phyloP scores from a whole-genome alignment of 495 filamentous ascomycete species.

The Melanomma pulvis-pyrius region DNA sequence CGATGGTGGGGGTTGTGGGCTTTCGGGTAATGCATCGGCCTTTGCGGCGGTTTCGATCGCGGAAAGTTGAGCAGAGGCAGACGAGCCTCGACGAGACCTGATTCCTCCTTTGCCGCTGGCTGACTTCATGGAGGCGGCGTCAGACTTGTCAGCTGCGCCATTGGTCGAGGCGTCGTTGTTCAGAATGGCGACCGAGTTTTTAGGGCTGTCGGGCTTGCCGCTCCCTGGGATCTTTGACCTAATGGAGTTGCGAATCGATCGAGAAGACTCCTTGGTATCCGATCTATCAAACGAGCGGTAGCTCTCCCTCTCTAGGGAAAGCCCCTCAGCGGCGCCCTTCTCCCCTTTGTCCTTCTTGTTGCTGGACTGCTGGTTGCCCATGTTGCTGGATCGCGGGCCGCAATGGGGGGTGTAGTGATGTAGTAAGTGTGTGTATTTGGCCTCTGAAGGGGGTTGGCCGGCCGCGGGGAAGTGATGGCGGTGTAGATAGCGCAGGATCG shows the following conservation, averaged over 20 bases:
- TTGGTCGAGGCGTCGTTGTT: constrained; percentile 52
- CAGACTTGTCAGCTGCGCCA: constrained; percentile 65
- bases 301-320: constrained; percentile 58
- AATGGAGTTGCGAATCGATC: constrained; percentile 76
- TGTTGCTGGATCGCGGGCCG: constrained; percentile 43
- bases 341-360: constrained; percentile 46
- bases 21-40: constrained; percentile 51
- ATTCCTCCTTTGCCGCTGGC: constrained; percentile 60
- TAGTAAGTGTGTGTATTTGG: constrained; percentile 10
- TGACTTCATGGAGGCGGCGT: constrained; percentile 73
- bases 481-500: constrained; percentile 12
- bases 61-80: constrained; percentile 42
- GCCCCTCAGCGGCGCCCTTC: constrained; percentile 48
- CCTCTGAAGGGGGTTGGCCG: constrained; percentile 7
- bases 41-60: constrained; percentile 40
- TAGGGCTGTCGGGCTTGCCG: constrained; percentile 77
- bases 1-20: constrained; percentile 81
- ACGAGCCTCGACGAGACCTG: constrained; percentile 44
- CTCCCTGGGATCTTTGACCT: constrained; percentile 74
- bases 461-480: constrained; percentile 30
- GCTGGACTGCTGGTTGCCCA: constrained; percentile 93
- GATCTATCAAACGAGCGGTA: constrained; percentile 92
- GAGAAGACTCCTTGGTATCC: constrained; percentile 91
- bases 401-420: not conserved
- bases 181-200: constrained; percentile 67